phyloP scores from a whole-genome alignment of 176 grass and related monocot genomes.

The Poa pratensis region DNA sequence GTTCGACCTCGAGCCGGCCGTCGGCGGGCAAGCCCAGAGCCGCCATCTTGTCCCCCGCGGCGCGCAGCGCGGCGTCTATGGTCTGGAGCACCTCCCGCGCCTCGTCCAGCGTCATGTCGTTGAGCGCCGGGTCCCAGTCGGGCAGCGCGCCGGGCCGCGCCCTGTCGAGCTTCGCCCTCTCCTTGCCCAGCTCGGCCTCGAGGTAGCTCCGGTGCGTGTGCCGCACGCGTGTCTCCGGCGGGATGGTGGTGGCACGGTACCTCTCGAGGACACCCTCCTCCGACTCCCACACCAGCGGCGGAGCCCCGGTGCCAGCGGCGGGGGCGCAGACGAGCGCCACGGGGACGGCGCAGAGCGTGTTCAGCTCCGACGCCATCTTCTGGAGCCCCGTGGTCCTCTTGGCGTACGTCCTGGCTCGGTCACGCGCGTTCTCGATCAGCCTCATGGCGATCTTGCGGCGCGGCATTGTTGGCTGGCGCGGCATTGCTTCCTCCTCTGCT shows the following conservation, averaged over 20 bases:
- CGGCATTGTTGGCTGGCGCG: background rate
- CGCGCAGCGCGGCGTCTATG: constrained; percentile 21
- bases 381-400: constrained; percentile 14
- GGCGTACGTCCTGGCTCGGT: background rate
- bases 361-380: constrained; percentile 33
- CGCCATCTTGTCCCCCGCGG: background rate
- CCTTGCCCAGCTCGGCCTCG: constrained; percentile 20
- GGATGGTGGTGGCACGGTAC: constrained; percentile 29
- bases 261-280: constrained; percentile 29
- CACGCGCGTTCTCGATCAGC: background rate
- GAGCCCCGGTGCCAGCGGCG: background rate
- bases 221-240: constrained; percentile 7
- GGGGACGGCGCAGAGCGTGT: constrained; percentile 32
- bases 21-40: background rate
- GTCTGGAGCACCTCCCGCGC: background rate
- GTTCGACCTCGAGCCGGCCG: background rate
- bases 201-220: constrained; percentile 39
- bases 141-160: background rate
- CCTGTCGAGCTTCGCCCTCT: constrained; percentile 41
- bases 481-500: background rate
- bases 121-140: constrained; percentile 33
- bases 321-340: constrained; percentile 38
- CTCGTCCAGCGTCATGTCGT: background rate
- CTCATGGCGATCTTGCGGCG: background rate
- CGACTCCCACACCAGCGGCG: constrained; percentile 34